A percentile compares a stretch with the other conserved stretches of the same genome.
Evolutionary conservation across 345 rosid genomes (phyloP).

Genomic region (Nasturtium officinale): DNA sequence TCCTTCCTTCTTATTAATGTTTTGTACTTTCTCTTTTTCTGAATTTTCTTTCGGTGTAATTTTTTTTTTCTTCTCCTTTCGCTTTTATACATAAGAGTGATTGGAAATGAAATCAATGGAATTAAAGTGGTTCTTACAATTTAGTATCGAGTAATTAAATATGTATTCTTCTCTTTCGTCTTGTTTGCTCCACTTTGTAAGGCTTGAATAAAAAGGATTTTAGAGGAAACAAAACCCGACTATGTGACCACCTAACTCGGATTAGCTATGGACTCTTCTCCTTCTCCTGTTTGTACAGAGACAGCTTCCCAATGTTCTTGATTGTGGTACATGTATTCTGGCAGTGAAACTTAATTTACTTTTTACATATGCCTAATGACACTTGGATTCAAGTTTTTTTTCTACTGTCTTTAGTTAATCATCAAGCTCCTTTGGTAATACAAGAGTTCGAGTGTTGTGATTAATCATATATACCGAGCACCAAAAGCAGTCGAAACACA

Average conservation of each 20-base stretch:
- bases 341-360: slow-evolving; percentile 8
- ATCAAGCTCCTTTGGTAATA: not conserved
- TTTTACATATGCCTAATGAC: slow-evolving; percentile 2
- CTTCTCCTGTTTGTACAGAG: slow-evolving; percentile 2
- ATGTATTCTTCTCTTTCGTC: not conserved
- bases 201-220: not conserved
- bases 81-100: slow-evolving; percentile 20
- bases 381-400: not conserved
- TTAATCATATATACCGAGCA: slow-evolving; percentile 5
- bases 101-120: slow-evolving; percentile 13
- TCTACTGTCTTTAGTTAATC: not conserved
- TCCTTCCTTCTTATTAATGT: not conserved
- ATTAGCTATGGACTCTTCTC: no score
- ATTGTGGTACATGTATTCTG: not conserved
- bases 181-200: not conserved
- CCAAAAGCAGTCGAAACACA: slow-evolving; percentile 29
- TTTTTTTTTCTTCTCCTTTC: slow-evolving; percentile 2
- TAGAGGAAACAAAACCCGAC: not conserved
- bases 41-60: slow-evolving; percentile 3
- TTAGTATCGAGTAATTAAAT: no score
- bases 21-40: slow-evolving; percentile 17
- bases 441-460: not conserved
- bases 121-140: slow-evolving; percentile 9
- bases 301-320: not conserved
- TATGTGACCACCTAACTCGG: no score